A percentile compares a stretch with the other conserved stretches of the same genome.
These are phyloP conservation scores for Curvularia hawaiiensis DNA, from an alignment of 2,329 filamentous ascomycete genomes.

Conservation along the genomic window DNA sequence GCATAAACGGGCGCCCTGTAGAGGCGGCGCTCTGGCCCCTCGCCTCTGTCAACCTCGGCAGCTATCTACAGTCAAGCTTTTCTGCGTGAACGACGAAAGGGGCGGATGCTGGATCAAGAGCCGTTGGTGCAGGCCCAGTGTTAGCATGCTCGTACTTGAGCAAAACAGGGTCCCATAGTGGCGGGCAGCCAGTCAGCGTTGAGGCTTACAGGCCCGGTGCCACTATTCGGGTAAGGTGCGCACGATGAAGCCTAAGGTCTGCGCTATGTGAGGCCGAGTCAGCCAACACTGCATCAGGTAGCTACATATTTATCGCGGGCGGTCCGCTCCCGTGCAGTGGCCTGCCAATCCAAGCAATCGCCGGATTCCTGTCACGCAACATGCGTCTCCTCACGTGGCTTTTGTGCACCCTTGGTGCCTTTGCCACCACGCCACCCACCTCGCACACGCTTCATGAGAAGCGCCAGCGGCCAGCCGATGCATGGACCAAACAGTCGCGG, in stretches of 20 bases:
- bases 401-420: constrained; percentile 10
- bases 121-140: neutral
- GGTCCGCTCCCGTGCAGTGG: neutral
- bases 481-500: constrained; percentile 21
- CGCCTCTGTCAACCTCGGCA: neutral
- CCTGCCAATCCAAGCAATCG: neutral
- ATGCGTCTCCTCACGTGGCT: constrained; percentile 18
- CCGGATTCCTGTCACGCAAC: neutral
- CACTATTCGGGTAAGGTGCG: neutral
- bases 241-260: neutral
- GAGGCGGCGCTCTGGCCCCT: neutral
- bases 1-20: neutral
- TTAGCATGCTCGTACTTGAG: neutral
- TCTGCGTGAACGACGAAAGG: neutral
- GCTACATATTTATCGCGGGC: neutral
- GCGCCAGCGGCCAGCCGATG: constrained; percentile 15
- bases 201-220: neutral
- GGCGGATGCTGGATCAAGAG: neutral
- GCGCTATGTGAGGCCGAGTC: neutral
- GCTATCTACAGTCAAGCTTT: neutral
- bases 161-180: neutral
- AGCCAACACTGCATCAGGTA: neutral
- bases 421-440: constrained; percentile 10
- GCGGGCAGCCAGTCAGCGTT: neutral
- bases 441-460: constrained; percentile 22